Conservation (phyloP, 352 stramenopile genomes). For the Phytophthora pinifolia region DNA sequence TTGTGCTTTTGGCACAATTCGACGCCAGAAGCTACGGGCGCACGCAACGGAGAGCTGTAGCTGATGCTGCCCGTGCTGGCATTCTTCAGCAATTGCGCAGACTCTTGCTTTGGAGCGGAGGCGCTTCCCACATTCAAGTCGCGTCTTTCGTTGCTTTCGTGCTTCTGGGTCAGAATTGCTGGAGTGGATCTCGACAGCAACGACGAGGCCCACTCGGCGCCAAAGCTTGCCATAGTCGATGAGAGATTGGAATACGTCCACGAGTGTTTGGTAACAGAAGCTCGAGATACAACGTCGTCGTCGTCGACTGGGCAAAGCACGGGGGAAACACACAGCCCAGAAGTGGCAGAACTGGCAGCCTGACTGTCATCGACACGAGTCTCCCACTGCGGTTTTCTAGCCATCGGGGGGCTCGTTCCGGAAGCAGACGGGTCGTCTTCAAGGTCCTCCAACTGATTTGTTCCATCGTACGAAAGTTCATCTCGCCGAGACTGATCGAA, state of each 20-base stretch:
- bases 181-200: slow-evolving; percentile 19
- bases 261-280: slow-evolving; percentile 3
- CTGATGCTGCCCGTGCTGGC: slow-evolving; percentile 5
- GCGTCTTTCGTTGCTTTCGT: slow-evolving; percentile 4
- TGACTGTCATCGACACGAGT: not conserved
- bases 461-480: slow-evolving; percentile 1
- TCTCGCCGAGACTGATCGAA: not conserved
- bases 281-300: not conserved
- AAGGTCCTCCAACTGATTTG: slow-evolving; percentile 12
- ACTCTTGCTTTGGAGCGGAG: slow-evolving; percentile 10
- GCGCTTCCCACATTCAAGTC: not conserved
- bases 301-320: not conserved
- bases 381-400: slow-evolving; percentile 2
- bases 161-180: slow-evolving; percentile 9
- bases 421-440: slow-evolving; percentile 2
- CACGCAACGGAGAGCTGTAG: slow-evolving; percentile 3
- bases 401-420: not conserved
- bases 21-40: not conserved
- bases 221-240: not conserved
- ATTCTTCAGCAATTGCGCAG: slow-evolving; percentile 13
- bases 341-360: not conserved
- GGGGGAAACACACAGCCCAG: slow-evolving; percentile 14
- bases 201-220: slow-evolving; percentile 12
- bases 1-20: slow-evolving; percentile 54
- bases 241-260: slow-evolving; percentile 8